phyloP scores from a whole-genome alignment of 2,329 filamentous ascomycete species.

The Pseudophaeomoniella oleicola region DNA sequence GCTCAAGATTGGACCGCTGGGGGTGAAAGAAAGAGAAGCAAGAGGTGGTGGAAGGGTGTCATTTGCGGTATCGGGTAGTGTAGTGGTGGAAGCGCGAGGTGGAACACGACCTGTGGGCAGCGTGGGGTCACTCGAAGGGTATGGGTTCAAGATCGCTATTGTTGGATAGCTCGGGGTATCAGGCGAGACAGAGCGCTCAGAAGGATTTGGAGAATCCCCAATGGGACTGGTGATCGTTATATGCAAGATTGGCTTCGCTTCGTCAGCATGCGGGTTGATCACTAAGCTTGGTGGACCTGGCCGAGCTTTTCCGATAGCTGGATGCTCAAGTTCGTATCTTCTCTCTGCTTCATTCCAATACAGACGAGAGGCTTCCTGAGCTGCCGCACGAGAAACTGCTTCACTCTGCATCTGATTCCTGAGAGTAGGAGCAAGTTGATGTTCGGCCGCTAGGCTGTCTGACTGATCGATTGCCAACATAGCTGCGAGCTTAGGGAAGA shows the following conservation, averaged over 20 bases:
- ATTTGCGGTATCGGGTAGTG: constrained; percentile 21
- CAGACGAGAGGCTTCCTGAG: constrained; percentile 30
- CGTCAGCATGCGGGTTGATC: constrained; percentile 14
- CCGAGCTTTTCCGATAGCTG: constrained; percentile 19
- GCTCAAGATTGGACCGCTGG: constrained; percentile 20
- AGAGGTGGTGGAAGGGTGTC: constrained; percentile 14
- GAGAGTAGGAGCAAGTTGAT: constrained; percentile 24
- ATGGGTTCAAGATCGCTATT: constrained; percentile 19
- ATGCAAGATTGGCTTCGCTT: constrained; percentile 18
- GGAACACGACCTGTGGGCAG: constrained; percentile 3
- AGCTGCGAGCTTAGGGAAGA: constrained; percentile 34
- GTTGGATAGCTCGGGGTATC: constrained; percentile 9
- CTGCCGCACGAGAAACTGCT: constrained; percentile 27
- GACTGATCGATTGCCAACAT: constrained; percentile 34
- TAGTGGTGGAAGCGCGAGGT: constrained; percentile 20
- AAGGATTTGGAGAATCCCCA: constrained; percentile 3
- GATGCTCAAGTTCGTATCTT: constrained; percentile 31
- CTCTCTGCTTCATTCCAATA: constrained; percentile 25
- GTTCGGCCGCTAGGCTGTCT: constrained; percentile 21
- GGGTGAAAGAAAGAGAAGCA: constrained; percentile 27
- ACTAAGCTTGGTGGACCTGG: constrained; percentile 15
- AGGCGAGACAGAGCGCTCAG: constrained; percentile 19
- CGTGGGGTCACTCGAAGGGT: constrained; percentile 14
- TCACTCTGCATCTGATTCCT: constrained; percentile 26
- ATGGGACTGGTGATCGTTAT: constrained; percentile 23